Conservation (phyloP, 176 grass and related monocot genomes). For the Eragrostis curvula region DNA sequence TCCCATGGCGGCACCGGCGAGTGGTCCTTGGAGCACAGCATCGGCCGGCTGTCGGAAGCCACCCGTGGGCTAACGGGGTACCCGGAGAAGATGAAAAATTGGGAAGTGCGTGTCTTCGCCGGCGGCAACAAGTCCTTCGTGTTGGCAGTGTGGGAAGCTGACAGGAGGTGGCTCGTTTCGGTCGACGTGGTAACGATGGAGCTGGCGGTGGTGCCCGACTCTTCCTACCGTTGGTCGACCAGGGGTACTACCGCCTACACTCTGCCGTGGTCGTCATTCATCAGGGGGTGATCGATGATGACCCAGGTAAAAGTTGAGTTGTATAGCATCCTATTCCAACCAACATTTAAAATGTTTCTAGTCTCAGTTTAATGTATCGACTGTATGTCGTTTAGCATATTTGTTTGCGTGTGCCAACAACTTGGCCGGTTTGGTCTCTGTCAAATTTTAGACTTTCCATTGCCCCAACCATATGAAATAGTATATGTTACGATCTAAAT, state of each 20-base stretch:
- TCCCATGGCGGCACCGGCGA: too few relatives aligned
- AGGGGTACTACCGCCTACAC: background rate
- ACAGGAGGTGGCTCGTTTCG: background rate
- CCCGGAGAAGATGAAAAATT: background rate
- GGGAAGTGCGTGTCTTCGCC: background rate
- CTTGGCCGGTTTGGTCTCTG: too few relatives aligned
- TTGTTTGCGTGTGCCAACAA: too few relatives aligned
- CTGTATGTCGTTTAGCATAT: too few relatives aligned
- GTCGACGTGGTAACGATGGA: background rate
- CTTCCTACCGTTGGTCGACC: background rate
- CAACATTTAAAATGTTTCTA: too few relatives aligned
- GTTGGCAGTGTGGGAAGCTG: background rate
- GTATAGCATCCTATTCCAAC: too few relatives aligned
- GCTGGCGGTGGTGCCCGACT: background rate
- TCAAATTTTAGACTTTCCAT: too few relatives aligned
- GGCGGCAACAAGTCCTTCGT: background rate
- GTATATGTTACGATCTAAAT: too few relatives aligned
- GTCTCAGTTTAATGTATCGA: too few relatives aligned
- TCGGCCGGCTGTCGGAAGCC: background rate
- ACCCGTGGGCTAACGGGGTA: background rate
- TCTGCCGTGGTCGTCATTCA: background rate
- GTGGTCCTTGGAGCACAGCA: conserved; percentile 10
- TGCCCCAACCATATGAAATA: too few relatives aligned
- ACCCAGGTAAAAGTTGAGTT: background rate
- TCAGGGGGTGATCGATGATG: background rate